Conservation (phyloP, 129 eudicot species). For the Escallonia rubra region DNA sequence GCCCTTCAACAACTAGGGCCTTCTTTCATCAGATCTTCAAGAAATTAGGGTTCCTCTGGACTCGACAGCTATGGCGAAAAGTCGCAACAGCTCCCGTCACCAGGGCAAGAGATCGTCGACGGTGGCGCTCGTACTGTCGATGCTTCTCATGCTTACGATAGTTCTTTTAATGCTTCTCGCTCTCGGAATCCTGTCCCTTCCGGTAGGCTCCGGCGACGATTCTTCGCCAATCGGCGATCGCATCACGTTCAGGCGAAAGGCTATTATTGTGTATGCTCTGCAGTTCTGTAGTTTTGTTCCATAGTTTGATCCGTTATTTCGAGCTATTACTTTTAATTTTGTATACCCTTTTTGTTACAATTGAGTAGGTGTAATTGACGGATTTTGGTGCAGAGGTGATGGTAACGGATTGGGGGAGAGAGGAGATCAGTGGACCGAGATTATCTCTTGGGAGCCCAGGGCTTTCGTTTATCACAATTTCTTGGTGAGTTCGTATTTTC, state of each 20-base stretch:
- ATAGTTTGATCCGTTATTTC: too few species aligned
- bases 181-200: conserved; percentile 84
- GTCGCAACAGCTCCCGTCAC: conserved; percentile 43
- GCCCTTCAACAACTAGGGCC: too few species aligned
- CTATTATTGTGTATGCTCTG: conserved; percentile 34
- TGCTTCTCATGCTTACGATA: conserved; percentile 74
- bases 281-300: neutral
- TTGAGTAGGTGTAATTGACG: neutral
- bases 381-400: conserved; percentile 33
- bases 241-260: conserved; percentile 52
- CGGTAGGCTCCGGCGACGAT: conserved; percentile 42
- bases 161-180: conserved; percentile 82
- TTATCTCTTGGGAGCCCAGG: conserved; percentile 98
- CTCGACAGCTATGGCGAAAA: conserved; percentile 47
- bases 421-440: conserved; percentile 86
- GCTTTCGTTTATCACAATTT: conserved; percentile 90
- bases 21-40: too few species aligned
- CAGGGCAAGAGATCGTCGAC: conserved; percentile 81
- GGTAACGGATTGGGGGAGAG: conserved; percentile 51
- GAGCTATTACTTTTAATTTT: too few species aligned
- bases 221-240: conserved; percentile 34
- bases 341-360: too few species aligned
- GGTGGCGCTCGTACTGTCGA: conserved; percentile 56
- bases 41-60: conserved; percentile 14
- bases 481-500: conserved; percentile 44